These are phyloP conservation scores for Epichloe hybrida DNA, from an alignment of 2,329 filamentous ascomycete species.

Conservation along the genomic window DNA sequence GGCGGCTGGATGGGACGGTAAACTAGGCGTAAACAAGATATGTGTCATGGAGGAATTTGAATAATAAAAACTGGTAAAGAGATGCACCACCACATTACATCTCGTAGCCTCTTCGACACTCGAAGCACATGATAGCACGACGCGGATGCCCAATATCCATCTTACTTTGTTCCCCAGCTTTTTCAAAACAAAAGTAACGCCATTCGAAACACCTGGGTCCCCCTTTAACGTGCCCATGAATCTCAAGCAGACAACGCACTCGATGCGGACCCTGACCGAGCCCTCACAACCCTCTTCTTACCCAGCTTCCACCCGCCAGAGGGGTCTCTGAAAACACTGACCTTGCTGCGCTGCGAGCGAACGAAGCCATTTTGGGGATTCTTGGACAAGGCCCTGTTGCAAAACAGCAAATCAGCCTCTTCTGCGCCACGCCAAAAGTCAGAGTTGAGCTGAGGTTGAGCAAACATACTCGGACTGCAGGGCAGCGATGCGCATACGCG, in stretches of 20 bases:
- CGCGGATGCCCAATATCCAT: no score
- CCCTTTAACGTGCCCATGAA: no score
- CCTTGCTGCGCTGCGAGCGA: conserved; percentile 12
- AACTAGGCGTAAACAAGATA: no score
- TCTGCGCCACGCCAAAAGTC: not conserved
- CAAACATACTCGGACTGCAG: conserved; percentile 32
- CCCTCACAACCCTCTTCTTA: conserved; percentile 13
- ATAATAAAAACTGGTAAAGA: not conserved
- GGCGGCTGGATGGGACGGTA: conserved; percentile 87
- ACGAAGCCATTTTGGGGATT: conserved; percentile 8
- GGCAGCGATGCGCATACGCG: conserved; percentile 33
- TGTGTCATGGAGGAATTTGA: no score
- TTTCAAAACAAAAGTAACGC: not conserved
- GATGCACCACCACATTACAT: not conserved
- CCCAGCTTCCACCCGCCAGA: conserved; percentile 10
- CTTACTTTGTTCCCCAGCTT: no score
- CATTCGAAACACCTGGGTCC: not conserved
- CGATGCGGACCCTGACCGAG: conserved; percentile 7
- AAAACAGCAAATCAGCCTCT: not conserved
- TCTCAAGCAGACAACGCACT: not conserved
- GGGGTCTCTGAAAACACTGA: conserved; percentile 10
- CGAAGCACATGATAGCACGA: no score
- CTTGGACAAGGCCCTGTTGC: conserved; percentile 3
- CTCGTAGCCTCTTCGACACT: no score
- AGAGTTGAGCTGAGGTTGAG: not conserved